Percentiles rank a stretch among this genome's conserved stretches.
Conservation (phyloP, 1,284 basidiomycete species). For the Phlebopus sp. region DNA sequence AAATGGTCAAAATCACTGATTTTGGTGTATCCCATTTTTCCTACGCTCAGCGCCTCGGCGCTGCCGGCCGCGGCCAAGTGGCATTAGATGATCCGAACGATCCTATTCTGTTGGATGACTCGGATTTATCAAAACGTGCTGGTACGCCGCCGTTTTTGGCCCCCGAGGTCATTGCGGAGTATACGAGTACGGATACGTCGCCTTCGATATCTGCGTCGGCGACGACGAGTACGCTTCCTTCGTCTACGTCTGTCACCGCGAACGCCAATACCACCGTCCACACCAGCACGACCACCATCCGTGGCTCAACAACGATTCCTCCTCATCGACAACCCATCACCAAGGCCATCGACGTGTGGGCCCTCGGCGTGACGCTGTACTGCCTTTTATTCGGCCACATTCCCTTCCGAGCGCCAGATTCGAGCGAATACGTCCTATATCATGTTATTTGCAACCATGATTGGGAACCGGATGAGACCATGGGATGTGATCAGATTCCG, state of each 20-base stretch:
- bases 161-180: constrained; percentile 86
- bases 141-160: constrained; percentile 98
- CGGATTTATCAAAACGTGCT: constrained; percentile 89
- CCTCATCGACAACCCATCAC: constrained; percentile 70
- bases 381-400: constrained; percentile 88
- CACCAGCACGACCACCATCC: constrained; percentile 31
- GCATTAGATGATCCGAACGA: constrained; percentile 44
- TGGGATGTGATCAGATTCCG: constrained; percentile 71
- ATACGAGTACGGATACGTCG: constrained; percentile 31
- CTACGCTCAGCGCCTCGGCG: constrained; percentile 72
- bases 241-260: constrained; percentile 28
- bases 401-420: constrained; percentile 59
- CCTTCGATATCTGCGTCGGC: constrained; percentile 31
- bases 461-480: constrained; percentile 67
- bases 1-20: constrained; percentile 93
- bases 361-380: constrained; percentile 95
- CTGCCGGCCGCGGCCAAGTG: constrained; percentile 41
- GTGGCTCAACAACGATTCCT: constrained; percentile 26
- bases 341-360: constrained; percentile 99
- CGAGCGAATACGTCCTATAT: constrained; percentile 80
- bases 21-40: constrained; percentile 98
- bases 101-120: constrained; percentile 77
- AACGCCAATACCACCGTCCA: constrained; percentile 32
- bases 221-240: constrained; percentile 31
- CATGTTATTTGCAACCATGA: constrained; percentile 79